Evolutionary conservation across 805 yeast species (phyloP).

Genomic region (Scheffersomyces ergatensis): DNA sequence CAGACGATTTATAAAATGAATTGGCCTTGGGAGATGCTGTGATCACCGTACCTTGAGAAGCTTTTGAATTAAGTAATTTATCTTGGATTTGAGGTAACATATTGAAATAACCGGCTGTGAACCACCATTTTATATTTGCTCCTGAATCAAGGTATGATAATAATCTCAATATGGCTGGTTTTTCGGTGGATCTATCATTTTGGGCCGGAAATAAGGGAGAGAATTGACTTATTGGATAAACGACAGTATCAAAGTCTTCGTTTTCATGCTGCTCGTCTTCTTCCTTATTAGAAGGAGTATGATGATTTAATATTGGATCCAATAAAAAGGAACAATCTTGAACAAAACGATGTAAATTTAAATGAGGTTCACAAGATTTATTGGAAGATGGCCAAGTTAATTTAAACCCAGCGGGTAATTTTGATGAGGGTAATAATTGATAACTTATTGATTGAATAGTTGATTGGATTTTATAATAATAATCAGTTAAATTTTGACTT

Average conservation of each 20-base stretch:
- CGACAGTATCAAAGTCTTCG: conserved; percentile 52
- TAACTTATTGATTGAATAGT: conserved; percentile 73
- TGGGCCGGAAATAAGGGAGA: conserved; percentile 72
- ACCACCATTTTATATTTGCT: conserved; percentile 65
- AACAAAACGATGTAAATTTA: conserved; percentile 50
- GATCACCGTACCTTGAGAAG: conserved; percentile 62
- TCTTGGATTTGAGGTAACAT: conserved; percentile 72
- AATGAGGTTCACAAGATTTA: conserved; percentile 63
- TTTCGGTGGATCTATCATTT: conserved; percentile 71
- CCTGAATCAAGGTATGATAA: conserved; percentile 53
- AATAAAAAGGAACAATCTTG: conserved; percentile 55
- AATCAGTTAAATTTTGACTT: conserved; percentile 57
- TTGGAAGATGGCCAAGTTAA: conserved; percentile 76
- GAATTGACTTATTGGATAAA: conserved; percentile 90
- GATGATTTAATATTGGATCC: conserved; percentile 56
- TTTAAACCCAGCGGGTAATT: conserved; percentile 46
- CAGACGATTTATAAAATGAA: conserved; percentile 83
- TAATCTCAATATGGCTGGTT: conserved; percentile 61
- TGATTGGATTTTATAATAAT: conserved; percentile 68
- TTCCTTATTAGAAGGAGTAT: conserved; percentile 26
- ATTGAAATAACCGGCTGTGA: conserved; percentile 97
- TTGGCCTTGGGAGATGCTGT: conserved; percentile 95
- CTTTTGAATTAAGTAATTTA: conserved; percentile 54
- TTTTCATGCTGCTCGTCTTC: conserved; percentile 32
- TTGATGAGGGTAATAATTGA: conserved; percentile 47